These are phyloP conservation scores for Venturia effusa DNA, from an alignment of 2,329 filamentous ascomycete genomes.

Conservation along the genomic window DNA sequence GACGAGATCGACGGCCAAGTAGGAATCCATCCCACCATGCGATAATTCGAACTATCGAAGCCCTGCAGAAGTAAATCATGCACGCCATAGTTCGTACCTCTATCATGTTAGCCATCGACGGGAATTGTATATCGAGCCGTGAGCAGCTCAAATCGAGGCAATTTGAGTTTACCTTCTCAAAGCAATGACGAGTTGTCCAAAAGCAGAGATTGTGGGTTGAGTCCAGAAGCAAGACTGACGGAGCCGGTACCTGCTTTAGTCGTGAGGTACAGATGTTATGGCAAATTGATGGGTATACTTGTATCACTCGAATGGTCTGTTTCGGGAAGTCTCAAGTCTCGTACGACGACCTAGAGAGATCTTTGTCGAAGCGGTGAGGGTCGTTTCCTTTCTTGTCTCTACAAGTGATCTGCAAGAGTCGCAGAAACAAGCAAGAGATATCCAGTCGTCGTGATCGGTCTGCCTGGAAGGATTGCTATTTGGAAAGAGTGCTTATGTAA, in stretches of 20 bases:
- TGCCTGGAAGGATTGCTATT: background rate
- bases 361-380: background rate
- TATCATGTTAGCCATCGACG: background rate
- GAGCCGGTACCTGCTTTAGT: slow-evolving; percentile 1
- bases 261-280: background rate
- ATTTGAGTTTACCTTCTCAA: background rate
- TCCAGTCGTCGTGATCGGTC: background rate
- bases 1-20: background rate
- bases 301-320: background rate
- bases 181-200: background rate
- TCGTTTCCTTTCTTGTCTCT: background rate
- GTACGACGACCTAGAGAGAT: background rate
- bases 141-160: background rate
- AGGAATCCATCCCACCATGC: background rate
- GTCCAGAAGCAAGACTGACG: background rate
- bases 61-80: background rate
- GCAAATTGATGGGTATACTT: background rate
- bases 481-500: background rate
- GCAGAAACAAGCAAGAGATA: background rate
- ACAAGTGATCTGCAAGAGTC: background rate
- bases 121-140: background rate
- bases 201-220: background rate
- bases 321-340: background rate
- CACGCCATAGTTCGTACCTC: background rate
- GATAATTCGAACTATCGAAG: background rate